Evolutionary conservation across 2,329 filamentous ascomycete genomes (phyloP).

Genomic region (Dothidotthia symphoricarpi): DNA sequence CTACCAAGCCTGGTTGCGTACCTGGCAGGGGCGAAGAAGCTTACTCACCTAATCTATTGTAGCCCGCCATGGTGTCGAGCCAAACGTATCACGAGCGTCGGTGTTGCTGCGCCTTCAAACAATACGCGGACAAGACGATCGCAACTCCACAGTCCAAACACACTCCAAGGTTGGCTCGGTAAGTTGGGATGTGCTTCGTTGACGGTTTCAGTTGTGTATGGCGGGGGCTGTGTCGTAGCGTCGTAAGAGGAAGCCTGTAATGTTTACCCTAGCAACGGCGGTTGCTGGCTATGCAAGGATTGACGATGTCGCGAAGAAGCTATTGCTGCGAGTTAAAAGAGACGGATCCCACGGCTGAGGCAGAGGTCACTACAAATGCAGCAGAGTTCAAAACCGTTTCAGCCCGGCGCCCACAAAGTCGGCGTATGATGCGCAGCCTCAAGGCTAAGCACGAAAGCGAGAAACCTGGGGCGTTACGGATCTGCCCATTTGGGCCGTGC

Average conservation of each 20-base stretch:
- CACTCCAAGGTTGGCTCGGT: constrained; percentile 12
- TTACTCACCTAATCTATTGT: constrained; percentile 40
- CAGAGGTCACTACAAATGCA: background rate
- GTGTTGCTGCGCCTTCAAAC: constrained; percentile 26
- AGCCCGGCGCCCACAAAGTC: background rate
- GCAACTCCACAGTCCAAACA: constrained; percentile 19
- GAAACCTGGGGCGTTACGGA: constrained; percentile 6
- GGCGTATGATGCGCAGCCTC: constrained; percentile 5
- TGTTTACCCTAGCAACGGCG: constrained; percentile 37
- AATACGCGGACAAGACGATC: constrained; percentile 18
- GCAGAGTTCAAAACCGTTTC: too few relatives aligned
- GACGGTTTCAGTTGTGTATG: constrained; percentile 35
- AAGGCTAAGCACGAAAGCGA: too few relatives aligned
- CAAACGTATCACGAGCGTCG: background rate
- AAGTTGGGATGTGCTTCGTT: constrained; percentile 18
- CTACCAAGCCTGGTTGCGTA: background rate
- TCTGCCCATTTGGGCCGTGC: constrained; percentile 4
- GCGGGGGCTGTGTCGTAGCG: constrained; percentile 19
- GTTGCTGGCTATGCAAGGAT: constrained; percentile 9
- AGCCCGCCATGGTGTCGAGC: constrained; percentile 32
- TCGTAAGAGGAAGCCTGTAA: constrained; percentile 11
- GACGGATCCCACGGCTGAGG: too few relatives aligned
- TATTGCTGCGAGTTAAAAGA: background rate
- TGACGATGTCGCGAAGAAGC: constrained; percentile 7
- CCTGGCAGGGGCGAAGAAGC: constrained; percentile 8